Evolutionary conservation across 2,329 filamentous ascomycete species (phyloP).

Genomic region (Cephalotrichum gorgonifer): DNA sequence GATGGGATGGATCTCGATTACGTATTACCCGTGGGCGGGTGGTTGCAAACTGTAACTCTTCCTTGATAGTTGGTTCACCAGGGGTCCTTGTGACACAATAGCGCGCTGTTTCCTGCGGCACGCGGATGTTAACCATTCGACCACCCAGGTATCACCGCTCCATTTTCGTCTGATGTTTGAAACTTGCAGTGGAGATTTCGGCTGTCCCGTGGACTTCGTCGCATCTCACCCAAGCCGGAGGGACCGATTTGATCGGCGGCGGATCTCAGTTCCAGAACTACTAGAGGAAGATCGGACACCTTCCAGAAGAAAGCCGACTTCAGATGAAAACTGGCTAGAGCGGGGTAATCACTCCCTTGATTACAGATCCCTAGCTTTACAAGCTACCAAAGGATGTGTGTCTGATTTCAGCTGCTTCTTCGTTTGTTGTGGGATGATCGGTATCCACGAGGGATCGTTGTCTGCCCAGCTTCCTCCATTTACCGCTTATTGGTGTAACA

Average conservation of each 20-base stretch:
- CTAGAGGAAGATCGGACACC: conserved; percentile 5
- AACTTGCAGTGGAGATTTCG: background rate
- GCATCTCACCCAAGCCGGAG: background rate
- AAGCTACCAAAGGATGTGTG: background rate
- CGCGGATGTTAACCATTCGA: background rate
- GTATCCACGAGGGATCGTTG: background rate
- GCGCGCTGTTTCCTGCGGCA: background rate
- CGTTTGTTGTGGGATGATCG: background rate
- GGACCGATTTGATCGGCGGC: conserved; percentile 4
- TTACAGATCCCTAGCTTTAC: background rate
- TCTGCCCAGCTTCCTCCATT: background rate
- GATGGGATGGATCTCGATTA: no score
- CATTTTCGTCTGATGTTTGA: conserved; percentile 5
- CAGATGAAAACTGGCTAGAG: conserved; percentile 4
- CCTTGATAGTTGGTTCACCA: no score
- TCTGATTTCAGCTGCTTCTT: background rate
- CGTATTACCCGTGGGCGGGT: no score
- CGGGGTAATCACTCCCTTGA: background rate
- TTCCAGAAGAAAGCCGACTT: conserved; percentile 2
- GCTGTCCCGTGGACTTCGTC: background rate
- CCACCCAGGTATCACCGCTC: no score
- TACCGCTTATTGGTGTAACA: background rate
- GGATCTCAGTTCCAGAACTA: conserved; percentile 3
- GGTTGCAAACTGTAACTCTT: no score
- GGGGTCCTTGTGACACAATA: no score